Conservation (phyloP, 768 basidiomycete genomes). For the Serendipita indica region DNA sequence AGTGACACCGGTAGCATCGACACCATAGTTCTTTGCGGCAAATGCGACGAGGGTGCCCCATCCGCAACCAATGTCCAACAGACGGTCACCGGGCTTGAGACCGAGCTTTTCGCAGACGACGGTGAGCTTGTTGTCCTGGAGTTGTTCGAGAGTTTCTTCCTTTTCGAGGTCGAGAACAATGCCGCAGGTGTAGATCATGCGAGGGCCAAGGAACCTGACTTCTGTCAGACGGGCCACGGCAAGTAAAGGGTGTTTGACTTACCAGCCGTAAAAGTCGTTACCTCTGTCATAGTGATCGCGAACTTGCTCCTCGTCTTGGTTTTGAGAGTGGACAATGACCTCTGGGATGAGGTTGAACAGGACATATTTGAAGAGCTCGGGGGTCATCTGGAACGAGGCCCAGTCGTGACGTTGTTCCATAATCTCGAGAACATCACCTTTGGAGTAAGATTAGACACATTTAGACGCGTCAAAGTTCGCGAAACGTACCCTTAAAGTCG, state of each 20-base stretch:
- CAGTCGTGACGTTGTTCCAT: slow-evolving; percentile 94
- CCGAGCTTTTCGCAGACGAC: slow-evolving; percentile 90
- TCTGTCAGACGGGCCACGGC: not conserved
- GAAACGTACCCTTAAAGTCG: slow-evolving; percentile 73
- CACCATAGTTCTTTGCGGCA: slow-evolving; percentile 94
- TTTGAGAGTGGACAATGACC: slow-evolving; percentile 77
- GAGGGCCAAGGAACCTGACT: slow-evolving; percentile 75
- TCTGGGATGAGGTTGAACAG: slow-evolving; percentile 81
- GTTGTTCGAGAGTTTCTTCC: slow-evolving; percentile 74
- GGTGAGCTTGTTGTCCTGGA: slow-evolving; percentile 97
- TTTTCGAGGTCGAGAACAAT: slow-evolving; percentile 55
- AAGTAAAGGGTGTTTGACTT: slow-evolving; percentile 12
- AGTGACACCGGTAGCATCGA: slow-evolving; percentile 91
- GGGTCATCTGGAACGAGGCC: slow-evolving; percentile 82
- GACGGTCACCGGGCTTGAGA: slow-evolving; percentile 68
- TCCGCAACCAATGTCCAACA: slow-evolving; percentile 70
- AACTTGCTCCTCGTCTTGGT: slow-evolving; percentile 91
- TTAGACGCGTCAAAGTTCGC: slow-evolving; percentile 11
- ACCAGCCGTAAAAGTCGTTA: slow-evolving; percentile 93
- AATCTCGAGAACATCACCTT: slow-evolving; percentile 85
- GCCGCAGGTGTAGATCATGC: slow-evolving; percentile 97
- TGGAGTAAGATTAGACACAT: not conserved
- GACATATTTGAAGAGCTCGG: slow-evolving; percentile 88
- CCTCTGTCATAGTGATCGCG: slow-evolving; percentile 94
- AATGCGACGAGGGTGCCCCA: slow-evolving; percentile 95